A percentile compares a stretch with the other conserved stretches of the same genome.
phyloP scores from a whole-genome alignment of 2,329 filamentous ascomycete species.

The Neofusicoccum ribis region DNA sequence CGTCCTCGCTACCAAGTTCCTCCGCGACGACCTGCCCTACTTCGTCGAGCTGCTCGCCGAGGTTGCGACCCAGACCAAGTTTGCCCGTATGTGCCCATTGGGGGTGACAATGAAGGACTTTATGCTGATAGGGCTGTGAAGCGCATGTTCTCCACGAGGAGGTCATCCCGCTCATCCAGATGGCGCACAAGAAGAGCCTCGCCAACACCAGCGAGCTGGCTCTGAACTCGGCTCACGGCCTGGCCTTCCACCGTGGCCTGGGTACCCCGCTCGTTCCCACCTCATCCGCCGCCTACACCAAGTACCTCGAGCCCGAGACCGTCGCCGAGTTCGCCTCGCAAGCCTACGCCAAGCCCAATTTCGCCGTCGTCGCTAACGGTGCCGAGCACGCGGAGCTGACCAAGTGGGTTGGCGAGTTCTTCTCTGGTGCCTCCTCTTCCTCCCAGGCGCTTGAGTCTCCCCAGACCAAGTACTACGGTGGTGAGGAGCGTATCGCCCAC shows the following conservation, averaged over 20 bases:
- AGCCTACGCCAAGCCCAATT: conserved; percentile 86
- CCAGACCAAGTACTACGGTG: conserved; percentile 86
- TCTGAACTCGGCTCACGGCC: conserved; percentile 78
- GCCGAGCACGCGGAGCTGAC: conserved; percentile 72
- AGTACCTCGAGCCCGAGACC: conserved; percentile 76
- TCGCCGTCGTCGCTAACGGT: conserved; percentile 89
- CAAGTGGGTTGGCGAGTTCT: conserved; percentile 94
- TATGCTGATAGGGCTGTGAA: conserved; percentile 41
- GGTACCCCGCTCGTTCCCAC: conserved; percentile 75
- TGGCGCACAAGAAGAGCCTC: conserved; percentile 73
- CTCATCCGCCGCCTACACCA: conserved; percentile 68
- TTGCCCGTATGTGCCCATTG: conserved; percentile 58
- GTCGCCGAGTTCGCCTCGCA: conserved; percentile 74
- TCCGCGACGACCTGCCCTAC: conserved; percentile 94
- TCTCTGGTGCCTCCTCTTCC: conserved; percentile 65
- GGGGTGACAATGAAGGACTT: conserved; percentile 9
- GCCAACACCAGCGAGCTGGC: conserved; percentile 67
- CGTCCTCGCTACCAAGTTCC: conserved; percentile 90
- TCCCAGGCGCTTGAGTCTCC: conserved; percentile 58
- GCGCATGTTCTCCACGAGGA: conserved; percentile 91
- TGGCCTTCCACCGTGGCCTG: conserved; percentile 92
- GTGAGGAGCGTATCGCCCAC: conserved; percentile 86
- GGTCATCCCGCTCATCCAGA: conserved; percentile 72
- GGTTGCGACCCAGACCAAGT: conserved; percentile 85
- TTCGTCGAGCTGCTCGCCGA: conserved; percentile 95